Conservation (phyloP, 2,329 filamentous ascomycete genomes). For the Knufia petricola region DNA sequence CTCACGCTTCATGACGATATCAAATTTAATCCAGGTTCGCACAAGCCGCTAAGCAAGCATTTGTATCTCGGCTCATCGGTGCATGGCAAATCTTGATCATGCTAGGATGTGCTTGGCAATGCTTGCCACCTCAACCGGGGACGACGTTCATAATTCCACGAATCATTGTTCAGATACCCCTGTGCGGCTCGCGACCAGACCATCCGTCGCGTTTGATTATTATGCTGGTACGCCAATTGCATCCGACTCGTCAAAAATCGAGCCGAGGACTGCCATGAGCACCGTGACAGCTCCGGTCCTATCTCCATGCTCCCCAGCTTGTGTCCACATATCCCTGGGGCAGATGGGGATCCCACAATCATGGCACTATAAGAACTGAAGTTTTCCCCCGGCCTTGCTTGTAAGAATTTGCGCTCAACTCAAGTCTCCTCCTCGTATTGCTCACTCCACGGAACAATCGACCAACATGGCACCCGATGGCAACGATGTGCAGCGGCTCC, state of each 20-base stretch:
- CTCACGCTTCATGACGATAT: neutral
- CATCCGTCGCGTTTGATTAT: neutral
- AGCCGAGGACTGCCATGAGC: too few species aligned
- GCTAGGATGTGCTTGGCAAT: neutral
- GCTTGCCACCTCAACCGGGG: neutral
- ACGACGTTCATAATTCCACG: neutral
- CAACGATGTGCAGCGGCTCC: conserved; percentile 19
- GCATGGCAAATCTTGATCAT: neutral
- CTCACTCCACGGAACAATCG: neutral
- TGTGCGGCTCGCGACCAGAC: neutral
- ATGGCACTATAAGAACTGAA: neutral
- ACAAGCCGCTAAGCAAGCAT: neutral
- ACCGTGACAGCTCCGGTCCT: too few species aligned
- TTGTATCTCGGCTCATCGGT: neutral
- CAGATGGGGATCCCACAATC: neutral
- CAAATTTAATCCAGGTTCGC: neutral
- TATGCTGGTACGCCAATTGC: too few species aligned
- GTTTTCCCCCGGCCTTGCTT: too few species aligned
- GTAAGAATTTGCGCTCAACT: too few species aligned
- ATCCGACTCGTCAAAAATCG: too few species aligned
- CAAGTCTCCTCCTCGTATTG: too few species aligned
- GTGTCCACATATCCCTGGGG: too few species aligned
- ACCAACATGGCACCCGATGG: conserved; percentile 1
- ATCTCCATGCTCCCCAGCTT: too few species aligned
- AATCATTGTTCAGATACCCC: neutral